phyloP scores from a whole-genome alignment of 2,329 filamentous ascomycete genomes.

The Xylaria sp. region DNA sequence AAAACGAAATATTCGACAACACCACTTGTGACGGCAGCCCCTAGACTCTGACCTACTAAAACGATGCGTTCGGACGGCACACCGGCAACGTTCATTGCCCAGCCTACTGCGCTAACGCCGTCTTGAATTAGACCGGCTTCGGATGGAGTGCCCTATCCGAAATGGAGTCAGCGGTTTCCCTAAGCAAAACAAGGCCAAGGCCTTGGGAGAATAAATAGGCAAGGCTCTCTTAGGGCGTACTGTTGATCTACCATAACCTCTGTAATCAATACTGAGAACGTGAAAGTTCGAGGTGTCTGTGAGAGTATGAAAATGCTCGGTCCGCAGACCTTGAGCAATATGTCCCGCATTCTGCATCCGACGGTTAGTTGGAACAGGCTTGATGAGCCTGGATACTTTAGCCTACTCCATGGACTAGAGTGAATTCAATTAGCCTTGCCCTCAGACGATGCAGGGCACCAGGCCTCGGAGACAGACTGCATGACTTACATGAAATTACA shows the following conservation, averaged over 20 bases:
- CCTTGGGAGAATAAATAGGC: neutral
- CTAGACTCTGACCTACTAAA: constrained; percentile 86
- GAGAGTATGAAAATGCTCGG: constrained; percentile 80
- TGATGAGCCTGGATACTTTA: constrained; percentile 44
- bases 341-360: constrained; percentile 81
- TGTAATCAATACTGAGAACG: constrained; percentile 89
- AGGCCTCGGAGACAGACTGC: neutral
- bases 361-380: constrained; percentile 52
- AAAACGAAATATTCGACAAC: constrained; percentile 76
- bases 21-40: constrained; percentile 83
- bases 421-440: constrained; percentile 33
- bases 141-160: constrained; percentile 70
- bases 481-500: constrained; percentile 69
- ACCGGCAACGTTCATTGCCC: constrained; percentile 71
- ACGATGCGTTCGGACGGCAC: constrained; percentile 79
- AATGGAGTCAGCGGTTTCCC: constrained; percentile 9
- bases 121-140: constrained; percentile 86
- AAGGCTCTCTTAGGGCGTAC: constrained; percentile 1
- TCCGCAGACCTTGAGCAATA: constrained; percentile 80
- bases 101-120: constrained; percentile 77
- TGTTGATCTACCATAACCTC: constrained; percentile 84
- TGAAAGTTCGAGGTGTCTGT: constrained; percentile 80
- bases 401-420: constrained; percentile 71
- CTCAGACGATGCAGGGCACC: neutral
- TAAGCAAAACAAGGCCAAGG: neutral